Evolutionary conservation across 2,329 filamentous ascomycete species (phyloP), one percentile per base, ranked within the genome.

Genomic region (Orbilia blumenaviensis): DNA sequence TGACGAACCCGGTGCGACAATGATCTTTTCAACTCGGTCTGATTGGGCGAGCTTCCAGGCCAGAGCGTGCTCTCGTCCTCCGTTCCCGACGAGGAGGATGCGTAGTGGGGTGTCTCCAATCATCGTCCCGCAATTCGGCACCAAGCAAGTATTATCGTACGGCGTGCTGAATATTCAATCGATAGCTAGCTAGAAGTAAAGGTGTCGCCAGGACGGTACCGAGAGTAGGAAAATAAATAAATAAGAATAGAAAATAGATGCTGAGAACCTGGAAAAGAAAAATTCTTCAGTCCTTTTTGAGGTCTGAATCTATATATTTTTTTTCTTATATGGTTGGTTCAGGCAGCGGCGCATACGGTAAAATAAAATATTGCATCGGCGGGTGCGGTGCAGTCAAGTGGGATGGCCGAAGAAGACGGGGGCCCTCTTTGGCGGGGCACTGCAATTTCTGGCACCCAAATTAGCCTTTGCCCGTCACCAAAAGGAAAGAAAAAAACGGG

Each of bases 31-130:
- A 77, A 97, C 92, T 50, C 87, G 87, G 44, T 90, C 86, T 14
- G 93, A 97, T 83, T 96, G 91, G 81, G 90, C 89, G 78, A 98
- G 86, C 84, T 96, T 97, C 94, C 94, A 98, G 44, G 94, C 93
- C 78, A 97, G 88, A 52, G 94, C 92, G 84, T 98, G 93, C 85
- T 99, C 95, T 81, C 95, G 90, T 80, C 94, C 95, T 79, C 95
- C 95, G 82, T 94, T 96, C 81, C 95, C 94, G 79, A 98, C 89
- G 78, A 98, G 89, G 78, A 98, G 89, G 80, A 97, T 87, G 80
- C 89, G 88, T 78, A 93, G 86, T 32, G 83, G 79, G 58, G 58
- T 77, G 46, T 77, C 66, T 42, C 61, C 73, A 58, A 77, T 77
- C 73, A 77, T 77, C 10, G 42, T 63, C 29, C 8, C 18, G 46